These are phyloP conservation scores for Cystobasidium ongulense DNA, from an alignment of 768 basidiomycete genomes.

Conservation along the genomic window DNA sequence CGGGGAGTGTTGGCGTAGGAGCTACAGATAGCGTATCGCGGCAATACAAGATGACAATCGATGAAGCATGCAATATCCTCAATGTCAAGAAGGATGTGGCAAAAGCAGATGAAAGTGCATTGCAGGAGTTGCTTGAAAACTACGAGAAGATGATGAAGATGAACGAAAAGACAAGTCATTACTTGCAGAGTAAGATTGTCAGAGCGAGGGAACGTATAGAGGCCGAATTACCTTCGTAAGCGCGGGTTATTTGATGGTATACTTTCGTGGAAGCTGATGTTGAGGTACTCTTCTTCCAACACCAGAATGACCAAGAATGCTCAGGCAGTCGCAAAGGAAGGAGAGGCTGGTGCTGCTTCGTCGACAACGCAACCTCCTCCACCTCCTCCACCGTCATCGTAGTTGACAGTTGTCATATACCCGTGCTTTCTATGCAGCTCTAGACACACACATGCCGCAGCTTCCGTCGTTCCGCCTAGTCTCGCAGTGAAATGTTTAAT, in stretches of 20 bases:
- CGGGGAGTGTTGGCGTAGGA: constrained; percentile 65
- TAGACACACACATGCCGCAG: too few relatives aligned
- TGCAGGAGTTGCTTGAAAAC: constrained; percentile 52
- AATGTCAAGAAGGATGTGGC: constrained; percentile 51
- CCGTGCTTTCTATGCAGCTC: background rate
- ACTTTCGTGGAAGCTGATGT: too few relatives aligned
- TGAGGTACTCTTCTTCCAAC: too few relatives aligned
- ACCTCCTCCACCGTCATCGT: background rate
- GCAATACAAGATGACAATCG: constrained; percentile 82
- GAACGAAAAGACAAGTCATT: constrained; percentile 57
- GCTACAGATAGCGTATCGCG: constrained; percentile 75
- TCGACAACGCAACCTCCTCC: background rate
- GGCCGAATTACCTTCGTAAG: constrained; percentile 55
- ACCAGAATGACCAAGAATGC: background rate
- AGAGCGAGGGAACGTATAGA: constrained; percentile 90
- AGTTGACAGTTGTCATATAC: background rate
- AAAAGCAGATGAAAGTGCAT: constrained; percentile 2
- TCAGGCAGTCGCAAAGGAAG: background rate
- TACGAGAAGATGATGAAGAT: constrained; percentile 89
- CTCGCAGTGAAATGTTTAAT: background rate
- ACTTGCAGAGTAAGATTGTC: constrained; percentile 93
- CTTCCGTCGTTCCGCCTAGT: background rate
- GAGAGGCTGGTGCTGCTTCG: background rate
- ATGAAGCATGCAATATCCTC: constrained; percentile 87
- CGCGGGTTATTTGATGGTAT: too few relatives aligned